Evolutionary conservation across 139 green algal species (phyloP), one percentile per base, ranked within the genome.

Genomic region (Limnomonas spitsbergensis): DNA sequence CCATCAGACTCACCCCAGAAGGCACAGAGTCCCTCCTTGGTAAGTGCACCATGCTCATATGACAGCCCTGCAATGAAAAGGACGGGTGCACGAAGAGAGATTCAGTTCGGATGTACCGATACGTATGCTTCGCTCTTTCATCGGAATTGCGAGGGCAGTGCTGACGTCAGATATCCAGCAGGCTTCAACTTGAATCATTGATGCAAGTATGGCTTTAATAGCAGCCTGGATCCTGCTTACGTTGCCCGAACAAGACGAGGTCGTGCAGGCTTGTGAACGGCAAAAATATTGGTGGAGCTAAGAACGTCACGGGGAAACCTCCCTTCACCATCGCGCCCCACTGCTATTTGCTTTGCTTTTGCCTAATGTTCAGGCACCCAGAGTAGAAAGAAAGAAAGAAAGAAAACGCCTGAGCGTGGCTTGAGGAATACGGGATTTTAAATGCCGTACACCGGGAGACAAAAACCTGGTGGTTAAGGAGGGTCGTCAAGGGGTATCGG

Each of bases 1-100:
- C 61, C 61, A 6, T 27, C 24, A 2, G 2, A 78, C 78, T 78
- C 29, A 82, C 78, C 34, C 78, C 78, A 82, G 39, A 73, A 78
- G 26, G 32, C 29, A 35, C 78, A 40, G 26, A 74, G 14, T 3
- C 78, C 78, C 39, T 72, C 32, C 3, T 73, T 52, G 37, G 78
- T 75, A 6, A 82, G 53, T 0, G 4, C 26, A 1, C 7, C 78
- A 53, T 78, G 66, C 14, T 61, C 38, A 29, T 40, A 70, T 0
- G 73, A 32, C 3, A 81, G 29, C 32, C 61, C 77, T 81, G 67
- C 47, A n/a, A 67, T 2, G 26, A 61, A n/a, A 20, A 20, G n/a
- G n/a, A n/a, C n/a, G n/a, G n/a, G n/a, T n/a, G n/a, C n/a, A n/a
- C n/a, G n/a, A n/a, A n/a, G n/a, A n/a, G n/a, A n/a, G n/a, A n/a